Conservation (phyloP, 371 early-diverging fungal genomes). For the Mucor indicus region DNA sequence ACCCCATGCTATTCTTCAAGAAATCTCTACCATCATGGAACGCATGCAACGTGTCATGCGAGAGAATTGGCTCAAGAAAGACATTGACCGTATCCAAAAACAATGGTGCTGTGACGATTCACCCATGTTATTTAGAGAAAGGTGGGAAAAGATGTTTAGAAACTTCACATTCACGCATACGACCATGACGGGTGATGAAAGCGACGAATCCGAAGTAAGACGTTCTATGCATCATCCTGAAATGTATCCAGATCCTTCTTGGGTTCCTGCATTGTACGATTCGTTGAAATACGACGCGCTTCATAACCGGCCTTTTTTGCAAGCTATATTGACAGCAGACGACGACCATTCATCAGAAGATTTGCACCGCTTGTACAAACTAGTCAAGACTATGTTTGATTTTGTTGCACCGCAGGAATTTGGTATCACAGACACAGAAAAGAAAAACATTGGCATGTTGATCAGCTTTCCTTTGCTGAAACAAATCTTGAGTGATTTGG, state of each 20-base stretch:
- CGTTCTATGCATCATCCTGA: conserved; percentile 16
- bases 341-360: conserved; percentile 6
- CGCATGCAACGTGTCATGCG: conserved; percentile 74
- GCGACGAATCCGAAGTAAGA: conserved; percentile 23
- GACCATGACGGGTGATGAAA: conserved; percentile 33
- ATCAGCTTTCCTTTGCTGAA: conserved; percentile 77
- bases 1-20: conserved; percentile 65
- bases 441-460: conserved; percentile 82
- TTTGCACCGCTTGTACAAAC: conserved; percentile 70
- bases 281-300: conserved; percentile 94
- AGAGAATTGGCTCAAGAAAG: conserved; percentile 63
- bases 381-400: conserved; percentile 86
- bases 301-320: conserved; percentile 87
- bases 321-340: conserved; percentile 56
- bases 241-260: conserved; percentile 71
- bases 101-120: conserved; percentile 84
- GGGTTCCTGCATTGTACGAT: conserved; percentile 92
- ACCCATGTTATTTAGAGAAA: conserved; percentile 76
- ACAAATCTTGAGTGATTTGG: conserved; percentile 75
- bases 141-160: conserved; percentile 93
- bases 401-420: conserved; percentile 92
- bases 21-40: conserved; percentile 68
- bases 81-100: conserved; percentile 58
- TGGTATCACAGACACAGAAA: conserved; percentile 82
- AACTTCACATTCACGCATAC: conserved; percentile 77